Evolutionary conservation across 148 eudicot genomes (phyloP).

Genomic region (Linanthus parryae): DNA sequence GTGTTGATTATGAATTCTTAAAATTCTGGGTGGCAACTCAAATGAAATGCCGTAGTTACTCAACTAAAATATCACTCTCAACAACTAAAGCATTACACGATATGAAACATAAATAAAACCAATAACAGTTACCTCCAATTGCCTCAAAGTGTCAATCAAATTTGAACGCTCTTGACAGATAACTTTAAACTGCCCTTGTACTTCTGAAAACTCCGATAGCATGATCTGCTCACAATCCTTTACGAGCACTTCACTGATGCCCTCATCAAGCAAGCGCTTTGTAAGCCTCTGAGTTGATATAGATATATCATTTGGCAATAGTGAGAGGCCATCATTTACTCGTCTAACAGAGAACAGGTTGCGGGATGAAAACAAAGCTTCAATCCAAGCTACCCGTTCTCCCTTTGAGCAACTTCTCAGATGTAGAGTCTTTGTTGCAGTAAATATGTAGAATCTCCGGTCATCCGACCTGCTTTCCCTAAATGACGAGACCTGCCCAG

Average conservation of each 20-base stretch:
- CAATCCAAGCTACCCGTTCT: slow-evolving; percentile 72
- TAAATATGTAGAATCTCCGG: slow-evolving; percentile 76
- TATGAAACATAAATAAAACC: not conserved
- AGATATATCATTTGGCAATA: slow-evolving; percentile 48
- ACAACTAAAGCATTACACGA: no score
- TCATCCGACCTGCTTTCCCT: slow-evolving; percentile 89
- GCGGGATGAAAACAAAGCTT: slow-evolving; percentile 61
- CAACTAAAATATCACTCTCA: no score
- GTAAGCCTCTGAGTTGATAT: slow-evolving; percentile 70
- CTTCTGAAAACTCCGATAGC: slow-evolving; percentile 66
- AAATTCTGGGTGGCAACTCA: no score
- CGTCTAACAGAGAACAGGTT: slow-evolving; percentile 47
- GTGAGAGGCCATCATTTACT: slow-evolving; percentile 32
- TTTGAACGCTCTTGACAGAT: slow-evolving; percentile 68
- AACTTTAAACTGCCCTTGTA: slow-evolving; percentile 59
- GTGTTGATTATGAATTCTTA: no score
- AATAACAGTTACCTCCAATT: slow-evolving; percentile 58
- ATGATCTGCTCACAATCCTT: slow-evolving; percentile 91
- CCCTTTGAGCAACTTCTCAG: slow-evolving; percentile 53
- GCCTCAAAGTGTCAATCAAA: slow-evolving; percentile 78
- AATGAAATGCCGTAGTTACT: no score
- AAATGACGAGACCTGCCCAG: slow-evolving; percentile 73
- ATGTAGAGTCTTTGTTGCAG: slow-evolving; percentile 94
- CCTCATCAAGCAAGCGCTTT: slow-evolving; percentile 71
- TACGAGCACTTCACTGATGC: slow-evolving; percentile 61